Percentiles rank a stretch among this genome's conserved stretches.
These are phyloP conservation scores for Camellia granthamiana DNA, from an alignment of 148 eudicot genomes.

Conservation along the genomic window DNA sequence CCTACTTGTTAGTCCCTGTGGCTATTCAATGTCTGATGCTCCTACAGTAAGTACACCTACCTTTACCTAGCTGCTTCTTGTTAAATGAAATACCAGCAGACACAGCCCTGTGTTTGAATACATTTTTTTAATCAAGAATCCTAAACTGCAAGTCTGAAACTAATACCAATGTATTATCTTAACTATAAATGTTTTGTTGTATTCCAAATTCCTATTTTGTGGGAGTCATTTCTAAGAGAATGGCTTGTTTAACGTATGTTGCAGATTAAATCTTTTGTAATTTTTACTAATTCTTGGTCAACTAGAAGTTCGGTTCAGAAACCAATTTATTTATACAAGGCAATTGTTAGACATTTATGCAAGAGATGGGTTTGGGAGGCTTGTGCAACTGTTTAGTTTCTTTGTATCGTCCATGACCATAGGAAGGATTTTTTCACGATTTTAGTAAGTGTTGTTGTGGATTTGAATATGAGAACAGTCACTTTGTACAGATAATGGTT, in stretches of 20 bases:
- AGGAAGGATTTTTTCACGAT: background rate
- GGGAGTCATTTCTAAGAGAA: background rate
- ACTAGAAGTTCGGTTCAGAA: background rate
- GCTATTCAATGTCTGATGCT: slow-evolving; percentile 86
- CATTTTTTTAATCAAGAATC: background rate
- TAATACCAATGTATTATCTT: background rate
- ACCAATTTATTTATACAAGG: background rate
- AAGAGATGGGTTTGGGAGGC: slow-evolving; percentile 9
- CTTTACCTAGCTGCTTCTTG: slow-evolving; percentile 11
- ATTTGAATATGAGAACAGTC: background rate
- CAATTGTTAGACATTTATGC: background rate
- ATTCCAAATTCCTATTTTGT: background rate
- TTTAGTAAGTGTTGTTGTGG: background rate
- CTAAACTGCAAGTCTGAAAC: background rate
- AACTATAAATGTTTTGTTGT: background rate
- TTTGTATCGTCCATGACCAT: background rate
- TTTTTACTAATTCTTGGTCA: background rate
- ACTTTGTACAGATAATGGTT: too few species aligned
- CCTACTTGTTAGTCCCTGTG: slow-evolving; percentile 80
- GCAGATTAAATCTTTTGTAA: background rate
- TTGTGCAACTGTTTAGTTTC: background rate
- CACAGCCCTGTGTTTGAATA: background rate
- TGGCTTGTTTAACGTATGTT: background rate
- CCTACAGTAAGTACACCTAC: slow-evolving; percentile 61
- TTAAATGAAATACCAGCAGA: background rate